Conservation (phyloP, 495 filamentous ascomycete species). For the Hypoxylon cercidicola region DNA sequence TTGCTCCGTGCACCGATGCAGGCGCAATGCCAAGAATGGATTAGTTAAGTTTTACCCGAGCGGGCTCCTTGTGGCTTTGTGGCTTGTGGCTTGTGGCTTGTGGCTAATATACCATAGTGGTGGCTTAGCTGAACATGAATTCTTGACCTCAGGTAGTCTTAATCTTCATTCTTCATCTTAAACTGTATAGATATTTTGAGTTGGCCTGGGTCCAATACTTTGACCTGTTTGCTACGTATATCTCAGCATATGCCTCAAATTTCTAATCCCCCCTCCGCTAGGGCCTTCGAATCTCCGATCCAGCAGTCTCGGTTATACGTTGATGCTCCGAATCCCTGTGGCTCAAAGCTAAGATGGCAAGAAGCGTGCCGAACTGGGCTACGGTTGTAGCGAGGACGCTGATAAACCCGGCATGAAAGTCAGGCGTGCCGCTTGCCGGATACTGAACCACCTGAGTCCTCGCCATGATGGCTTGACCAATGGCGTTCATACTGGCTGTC, state of each 20-base stretch:
- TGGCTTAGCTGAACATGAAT: too few relatives aligned
- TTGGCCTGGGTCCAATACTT: neutral
- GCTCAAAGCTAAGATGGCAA: constrained; percentile 27
- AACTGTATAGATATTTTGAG: neutral
- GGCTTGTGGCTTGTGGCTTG: too few relatives aligned
- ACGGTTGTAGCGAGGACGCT: constrained; percentile 37
- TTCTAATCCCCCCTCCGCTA: constrained; percentile 7
- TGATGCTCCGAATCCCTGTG: constrained; percentile 13
- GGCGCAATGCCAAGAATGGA: too few relatives aligned
- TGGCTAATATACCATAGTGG: too few relatives aligned
- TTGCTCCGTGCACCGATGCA: too few relatives aligned
- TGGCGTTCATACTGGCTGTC: constrained; percentile 52
- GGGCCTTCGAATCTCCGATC: constrained; percentile 18
- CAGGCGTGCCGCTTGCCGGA: constrained; percentile 43
- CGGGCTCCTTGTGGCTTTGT: too few relatives aligned
- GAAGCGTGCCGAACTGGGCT: constrained; percentile 30
- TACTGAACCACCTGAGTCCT: constrained; percentile 50
- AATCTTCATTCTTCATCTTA: too few relatives aligned
- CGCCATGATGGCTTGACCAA: constrained; percentile 50
- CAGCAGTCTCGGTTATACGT: constrained; percentile 20
- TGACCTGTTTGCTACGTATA: too few relatives aligned
- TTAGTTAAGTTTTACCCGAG: too few relatives aligned
- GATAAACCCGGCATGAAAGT: constrained; percentile 45
- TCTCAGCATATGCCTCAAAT: neutral
- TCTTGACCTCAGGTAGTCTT: too few relatives aligned